Base-by-base conservation (phyloP, 371 early-diverging fungal species). In the Mortierella sp. region DNA sequence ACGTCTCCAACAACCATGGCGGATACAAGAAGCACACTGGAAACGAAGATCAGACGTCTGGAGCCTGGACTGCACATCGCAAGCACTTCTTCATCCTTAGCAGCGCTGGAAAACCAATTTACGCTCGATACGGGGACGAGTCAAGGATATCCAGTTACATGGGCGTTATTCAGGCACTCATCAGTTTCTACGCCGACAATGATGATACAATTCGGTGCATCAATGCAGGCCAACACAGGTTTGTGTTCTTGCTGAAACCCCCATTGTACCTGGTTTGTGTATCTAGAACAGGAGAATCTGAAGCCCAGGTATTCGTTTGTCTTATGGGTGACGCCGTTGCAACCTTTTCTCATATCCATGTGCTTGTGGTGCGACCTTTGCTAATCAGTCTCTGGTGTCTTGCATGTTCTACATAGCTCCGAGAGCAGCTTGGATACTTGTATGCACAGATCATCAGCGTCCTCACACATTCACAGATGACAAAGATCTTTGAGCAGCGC, bases 111-210 rank as follows among this genome's bases (percentile, higher is more conserved):
- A 95, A 95, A 71, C 94, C 95, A 27, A 86, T 95, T 8, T 95
- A 92, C 80, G 83, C 91, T 47, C 84, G 91, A 84, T 88, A 94
- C 71, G 97, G 97, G 17, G 94, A 95, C 73, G 98, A 97, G 73
- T 83, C 94, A 25, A 86, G 92, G 78, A 86, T 96, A 63, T 90
- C 96, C 17, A 86, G 89, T 22, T 83, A 93, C 50, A 96, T 94
- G 94, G 97, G 96, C 28, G 90, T 96, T 2, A 88, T 95, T 29
- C 97, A 97, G 66, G 95, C 97, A 1, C 88, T 97, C 39, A 86
- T 96, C 29, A 92, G 96, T 12, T 92, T 94, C 65, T 94, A 94
- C 77, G 84, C 85, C 53, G 92, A 90, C 57, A 88, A 92, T 40
- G 90, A 92, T 60, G 96, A 97, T 69, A 80, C 90, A 2, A 83